Evolutionary conservation across 2,329 filamentous ascomycete species (phyloP).

Genomic region (Penicillium sp.): DNA sequence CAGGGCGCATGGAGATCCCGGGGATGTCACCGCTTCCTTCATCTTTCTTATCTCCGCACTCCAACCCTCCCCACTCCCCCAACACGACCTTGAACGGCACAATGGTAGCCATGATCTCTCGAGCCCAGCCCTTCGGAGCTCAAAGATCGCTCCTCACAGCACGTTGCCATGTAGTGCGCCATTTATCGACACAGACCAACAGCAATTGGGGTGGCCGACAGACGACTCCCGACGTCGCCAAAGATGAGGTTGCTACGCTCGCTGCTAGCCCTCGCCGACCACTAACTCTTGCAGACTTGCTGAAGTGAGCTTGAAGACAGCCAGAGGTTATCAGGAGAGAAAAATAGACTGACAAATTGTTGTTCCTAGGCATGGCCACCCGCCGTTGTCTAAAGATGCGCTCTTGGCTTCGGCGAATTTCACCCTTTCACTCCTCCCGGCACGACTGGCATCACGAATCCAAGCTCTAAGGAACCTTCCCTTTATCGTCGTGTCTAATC

Average conservation of each 20-base stretch:
- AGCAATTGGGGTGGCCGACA: constrained; percentile 44
- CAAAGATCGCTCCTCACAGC: background rate
- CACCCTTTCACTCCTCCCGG: constrained; percentile 85
- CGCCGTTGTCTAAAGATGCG: constrained; percentile 75
- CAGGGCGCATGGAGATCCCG: constrained; percentile 7
- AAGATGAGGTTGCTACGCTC: constrained; percentile 75
- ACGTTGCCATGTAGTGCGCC: constrained; percentile 6
- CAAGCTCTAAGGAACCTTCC: constrained; percentile 89
- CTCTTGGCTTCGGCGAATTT: constrained; percentile 92
- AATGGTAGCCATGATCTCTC: constrained; percentile 10
- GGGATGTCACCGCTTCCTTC: constrained; percentile 13
- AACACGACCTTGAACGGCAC: background rate
- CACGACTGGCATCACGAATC: constrained; percentile 89
- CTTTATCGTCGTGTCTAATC: constrained; percentile 98
- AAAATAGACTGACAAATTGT: background rate
- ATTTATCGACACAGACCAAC: constrained; percentile 16
- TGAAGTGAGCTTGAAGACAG: constrained; percentile 60
- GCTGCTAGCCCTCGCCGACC: constrained; percentile 75
- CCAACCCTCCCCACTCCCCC: constrained; percentile 1
- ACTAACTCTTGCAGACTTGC: constrained; percentile 80
- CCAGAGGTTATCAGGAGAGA: too few species aligned
- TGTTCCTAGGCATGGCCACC: constrained; percentile 65
- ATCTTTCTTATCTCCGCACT: constrained; percentile 6
- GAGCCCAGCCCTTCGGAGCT: constrained; percentile 7
- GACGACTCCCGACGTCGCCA: constrained; percentile 55